Conservation (phyloP, 768 basidiomycete genomes). For the Boletus edulis region DNA sequence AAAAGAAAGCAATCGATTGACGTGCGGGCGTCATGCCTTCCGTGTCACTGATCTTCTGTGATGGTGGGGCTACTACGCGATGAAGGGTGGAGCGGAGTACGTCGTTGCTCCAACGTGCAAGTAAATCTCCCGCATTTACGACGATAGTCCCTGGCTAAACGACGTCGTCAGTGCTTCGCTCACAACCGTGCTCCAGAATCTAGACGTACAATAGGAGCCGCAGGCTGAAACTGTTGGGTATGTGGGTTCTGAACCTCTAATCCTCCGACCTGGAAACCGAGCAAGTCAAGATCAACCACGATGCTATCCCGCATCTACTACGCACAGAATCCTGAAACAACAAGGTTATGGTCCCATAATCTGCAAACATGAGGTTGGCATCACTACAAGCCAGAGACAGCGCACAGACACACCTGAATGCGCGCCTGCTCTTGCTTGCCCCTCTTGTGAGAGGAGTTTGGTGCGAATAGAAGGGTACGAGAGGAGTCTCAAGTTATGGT, state of each 20-base stretch:
- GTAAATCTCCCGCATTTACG: slow-evolving; percentile 77
- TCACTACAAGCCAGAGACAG: background rate
- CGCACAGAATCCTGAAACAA: slow-evolving; percentile 75
- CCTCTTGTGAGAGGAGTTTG: slow-evolving; percentile 52
- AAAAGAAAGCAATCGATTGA: slow-evolving; percentile 86
- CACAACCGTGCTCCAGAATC: background rate
- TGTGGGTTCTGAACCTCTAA: slow-evolving; percentile 81
- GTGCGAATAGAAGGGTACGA: slow-evolving; percentile 78
- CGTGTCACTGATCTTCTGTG: slow-evolving; percentile 43
- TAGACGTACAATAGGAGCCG: slow-evolving; percentile 65
- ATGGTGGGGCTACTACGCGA: slow-evolving; percentile 74
- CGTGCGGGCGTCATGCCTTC: slow-evolving; percentile 61
- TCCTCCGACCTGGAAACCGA: slow-evolving; percentile 60
- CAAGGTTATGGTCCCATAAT: slow-evolving; percentile 80
- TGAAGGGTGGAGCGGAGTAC: slow-evolving; percentile 77
- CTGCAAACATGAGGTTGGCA: slow-evolving; percentile 30
- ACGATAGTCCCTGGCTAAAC: slow-evolving; percentile 75
- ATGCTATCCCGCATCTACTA: background rate
- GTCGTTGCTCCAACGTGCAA: slow-evolving; percentile 84
- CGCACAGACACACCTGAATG: slow-evolving; percentile 56
- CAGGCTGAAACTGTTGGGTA: slow-evolving; percentile 67
- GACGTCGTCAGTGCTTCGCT: slow-evolving; percentile 1
- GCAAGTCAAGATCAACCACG: background rate
- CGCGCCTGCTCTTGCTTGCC: slow-evolving; percentile 78
- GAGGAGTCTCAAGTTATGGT: slow-evolving; percentile 76